These are phyloP conservation scores for Gossypium lobatum DNA, from an alignment of 441 rosid genomes.

Conservation along the genomic window DNA sequence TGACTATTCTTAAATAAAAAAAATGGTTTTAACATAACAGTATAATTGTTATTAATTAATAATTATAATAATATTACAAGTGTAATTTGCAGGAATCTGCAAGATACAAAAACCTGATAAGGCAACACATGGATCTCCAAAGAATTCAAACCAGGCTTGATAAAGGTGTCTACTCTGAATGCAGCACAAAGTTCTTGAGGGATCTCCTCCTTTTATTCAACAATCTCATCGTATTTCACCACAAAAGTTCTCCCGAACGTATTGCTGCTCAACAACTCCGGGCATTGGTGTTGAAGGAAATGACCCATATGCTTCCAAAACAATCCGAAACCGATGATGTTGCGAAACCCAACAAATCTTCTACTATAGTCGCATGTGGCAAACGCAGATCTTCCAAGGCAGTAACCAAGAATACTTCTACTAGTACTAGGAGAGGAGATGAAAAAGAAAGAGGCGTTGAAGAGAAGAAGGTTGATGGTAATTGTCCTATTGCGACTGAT, in stretches of 20 bases:
- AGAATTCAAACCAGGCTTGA: conserved; percentile 35
- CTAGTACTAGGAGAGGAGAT: conserved; percentile 12
- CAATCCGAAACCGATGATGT: conserved; percentile 18
- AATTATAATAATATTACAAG: neutral
- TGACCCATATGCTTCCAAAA: conserved; percentile 25
- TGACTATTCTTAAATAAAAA: no score
- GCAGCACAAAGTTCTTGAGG: conserved; percentile 27
- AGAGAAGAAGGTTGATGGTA: conserved; percentile 21
- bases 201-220: conserved; percentile 45
- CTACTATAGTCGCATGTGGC: conserved; percentile 30
- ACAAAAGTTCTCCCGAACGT: conserved; percentile 30
- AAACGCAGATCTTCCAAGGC: conserved; percentile 23
- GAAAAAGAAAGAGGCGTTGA: conserved; percentile 16
- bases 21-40: no score
- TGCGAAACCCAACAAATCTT: conserved; percentile 24
- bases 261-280: conserved; percentile 40
- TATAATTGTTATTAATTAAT: neutral
- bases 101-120: conserved; percentile 33
- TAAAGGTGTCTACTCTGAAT: conserved; percentile 32
- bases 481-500: conserved; percentile 11
- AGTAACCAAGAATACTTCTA: conserved; percentile 14
- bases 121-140: conserved; percentile 43
- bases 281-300: conserved; percentile 29
- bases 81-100: conserved; percentile 34
- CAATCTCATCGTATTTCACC: conserved; percentile 32